phyloP scores from a whole-genome alignment of 768 basidiomycete genomes.

The Lentinula detonsa region DNA sequence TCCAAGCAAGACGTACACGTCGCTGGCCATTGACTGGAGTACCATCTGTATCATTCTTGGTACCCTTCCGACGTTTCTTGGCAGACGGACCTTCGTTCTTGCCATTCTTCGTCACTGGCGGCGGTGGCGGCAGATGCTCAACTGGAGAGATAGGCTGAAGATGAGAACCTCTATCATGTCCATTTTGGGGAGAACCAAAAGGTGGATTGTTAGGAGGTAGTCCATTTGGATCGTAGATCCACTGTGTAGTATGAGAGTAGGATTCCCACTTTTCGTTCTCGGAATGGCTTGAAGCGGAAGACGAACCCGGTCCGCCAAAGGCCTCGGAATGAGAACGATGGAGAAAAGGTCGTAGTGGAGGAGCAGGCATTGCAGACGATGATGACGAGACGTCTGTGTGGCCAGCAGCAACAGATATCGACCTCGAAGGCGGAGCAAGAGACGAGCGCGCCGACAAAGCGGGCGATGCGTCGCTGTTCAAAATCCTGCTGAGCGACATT shows the following conservation, averaged over 20 bases:
- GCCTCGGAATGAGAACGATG: background rate
- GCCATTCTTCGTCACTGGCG: background rate
- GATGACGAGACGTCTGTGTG: slow-evolving; percentile 5
- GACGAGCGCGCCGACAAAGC: slow-evolving; percentile 26
- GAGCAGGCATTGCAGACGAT: slow-evolving; percentile 3
- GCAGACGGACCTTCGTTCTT: slow-evolving; percentile 17
- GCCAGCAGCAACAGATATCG: slow-evolving; percentile 4
- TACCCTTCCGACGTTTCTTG: slow-evolving; percentile 46
- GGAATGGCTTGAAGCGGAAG: slow-evolving; percentile 4
- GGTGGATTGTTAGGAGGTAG: background rate
- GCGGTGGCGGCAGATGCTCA: background rate
- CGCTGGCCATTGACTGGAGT: slow-evolving; percentile 36
- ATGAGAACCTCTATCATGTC: background rate
- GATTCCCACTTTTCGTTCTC: background rate
- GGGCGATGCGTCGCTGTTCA: slow-evolving; percentile 65
- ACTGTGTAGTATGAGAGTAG: background rate
- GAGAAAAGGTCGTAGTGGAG: background rate
- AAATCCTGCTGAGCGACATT: slow-evolving; percentile 77
- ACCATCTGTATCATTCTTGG: slow-evolving; percentile 52
- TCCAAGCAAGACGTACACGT: slow-evolving; percentile 45
- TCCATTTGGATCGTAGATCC: background rate
- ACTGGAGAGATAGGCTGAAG: slow-evolving; percentile 3
- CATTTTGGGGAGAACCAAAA: background rate
- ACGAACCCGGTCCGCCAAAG: background rate
- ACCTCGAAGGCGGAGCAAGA: slow-evolving; percentile 21